Percentiles rank a stretch among this genome's conserved stretches.
phyloP scores from a whole-genome alignment of 371 early-diverging fungal species.

The Lichtheimia hyalospora region DNA sequence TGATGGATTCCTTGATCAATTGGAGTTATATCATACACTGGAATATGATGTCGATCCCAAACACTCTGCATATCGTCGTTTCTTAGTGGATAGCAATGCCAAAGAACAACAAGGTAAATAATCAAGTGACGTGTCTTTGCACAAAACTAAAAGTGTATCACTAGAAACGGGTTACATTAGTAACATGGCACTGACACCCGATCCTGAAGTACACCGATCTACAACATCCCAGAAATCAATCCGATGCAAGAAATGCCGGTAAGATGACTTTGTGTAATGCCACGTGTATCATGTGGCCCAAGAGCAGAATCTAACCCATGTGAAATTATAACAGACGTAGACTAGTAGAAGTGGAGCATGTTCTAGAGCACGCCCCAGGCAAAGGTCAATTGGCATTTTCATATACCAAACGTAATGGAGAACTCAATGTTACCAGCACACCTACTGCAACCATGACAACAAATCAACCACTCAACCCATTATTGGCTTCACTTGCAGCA shows the following conservation, averaged over 20 bases:
- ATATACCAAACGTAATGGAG: conserved; percentile 65
- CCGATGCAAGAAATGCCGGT: conserved; percentile 53
- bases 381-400: conserved; percentile 72
- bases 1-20: conserved; percentile 40
- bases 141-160: conserved; percentile 1
- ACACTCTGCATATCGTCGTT: conserved; percentile 70
- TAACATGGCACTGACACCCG: conserved; percentile 49
- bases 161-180: conserved; percentile 47
- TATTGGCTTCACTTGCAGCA: conserved; percentile 39
- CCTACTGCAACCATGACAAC: conserved; percentile 9
- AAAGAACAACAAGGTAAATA: conserved; percentile 52
- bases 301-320: neutral
- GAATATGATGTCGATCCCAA: conserved; percentile 57
- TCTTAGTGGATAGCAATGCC: conserved; percentile 60
- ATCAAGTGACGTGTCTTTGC: conserved; percentile 2
- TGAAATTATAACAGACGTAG: conserved; percentile 37
- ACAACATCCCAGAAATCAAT: conserved; percentile 20
- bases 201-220: conserved; percentile 37
- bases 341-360: conserved; percentile 57
- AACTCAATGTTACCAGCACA: conserved; percentile 30
- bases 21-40: conserved; percentile 44
- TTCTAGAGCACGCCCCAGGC: conserved; percentile 73
- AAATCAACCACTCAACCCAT: conserved; percentile 35
- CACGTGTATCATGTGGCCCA: neutral
- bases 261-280: neutral